These are phyloP conservation scores for Conticribra guillardii DNA, from an alignment of 108 stramenopile species.

Conservation along the genomic window DNA sequence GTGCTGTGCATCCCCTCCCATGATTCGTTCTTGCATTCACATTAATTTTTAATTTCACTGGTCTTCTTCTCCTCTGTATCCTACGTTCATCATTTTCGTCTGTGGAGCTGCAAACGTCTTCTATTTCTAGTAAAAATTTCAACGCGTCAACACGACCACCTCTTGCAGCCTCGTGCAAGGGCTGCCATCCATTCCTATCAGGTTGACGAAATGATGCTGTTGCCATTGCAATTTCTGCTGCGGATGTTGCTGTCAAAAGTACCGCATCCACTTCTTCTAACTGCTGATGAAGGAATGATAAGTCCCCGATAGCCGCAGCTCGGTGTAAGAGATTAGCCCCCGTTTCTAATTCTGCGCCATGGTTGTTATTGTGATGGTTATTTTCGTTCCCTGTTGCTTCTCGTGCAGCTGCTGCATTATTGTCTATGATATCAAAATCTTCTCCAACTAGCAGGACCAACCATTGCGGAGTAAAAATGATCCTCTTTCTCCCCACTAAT, in stretches of 20 bases:
- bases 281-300: slow-evolving; percentile 6
- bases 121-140: slow-evolving; percentile 38
- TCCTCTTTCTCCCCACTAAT: slow-evolving; percentile 26
- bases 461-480: slow-evolving; percentile 24
- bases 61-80: slow-evolving; percentile 2
- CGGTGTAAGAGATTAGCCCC: slow-evolving; percentile 32
- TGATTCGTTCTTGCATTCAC: slow-evolving; percentile 48
- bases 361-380: neutral
- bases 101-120: too few relatives aligned
- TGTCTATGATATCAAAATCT: too few relatives aligned
- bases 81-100: slow-evolving; percentile 1
- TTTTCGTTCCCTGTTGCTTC: too few relatives aligned
- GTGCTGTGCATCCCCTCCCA: slow-evolving; percentile 34
- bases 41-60: slow-evolving; percentile 23
- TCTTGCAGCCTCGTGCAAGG: slow-evolving; percentile 47
- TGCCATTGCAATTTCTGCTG: slow-evolving; percentile 1
- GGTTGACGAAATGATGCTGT: slow-evolving; percentile 34
- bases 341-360: slow-evolving; percentile 27
- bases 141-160: slow-evolving; percentile 26
- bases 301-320: slow-evolving; percentile 31
- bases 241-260: neutral
- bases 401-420: too few relatives aligned
- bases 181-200: slow-evolving; percentile 52
- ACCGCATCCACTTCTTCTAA: slow-evolving; percentile 13
- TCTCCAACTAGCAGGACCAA: slow-evolving; percentile 20